Evolutionary conservation across 306 rosid species (phyloP).

Genomic region (Comarum palustre): DNA sequence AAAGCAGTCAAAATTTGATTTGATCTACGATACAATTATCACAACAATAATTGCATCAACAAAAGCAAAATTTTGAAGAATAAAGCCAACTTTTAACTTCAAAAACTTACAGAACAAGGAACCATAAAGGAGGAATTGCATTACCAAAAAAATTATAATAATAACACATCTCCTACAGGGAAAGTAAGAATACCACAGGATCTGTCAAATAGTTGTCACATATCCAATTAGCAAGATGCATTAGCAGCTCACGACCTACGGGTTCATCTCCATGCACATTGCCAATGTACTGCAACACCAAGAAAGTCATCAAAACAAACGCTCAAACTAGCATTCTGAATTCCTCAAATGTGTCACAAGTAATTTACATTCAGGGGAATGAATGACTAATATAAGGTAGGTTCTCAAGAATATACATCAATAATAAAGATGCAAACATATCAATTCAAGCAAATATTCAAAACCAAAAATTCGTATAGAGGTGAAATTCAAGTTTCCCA

Average conservation of each 20-base stretch:
- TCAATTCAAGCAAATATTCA: not conserved
- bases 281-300: slow-evolving; percentile 80
- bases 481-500: not conserved
- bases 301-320: slow-evolving; percentile 27
- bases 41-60: too few relatives aligned
- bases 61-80: not conserved
- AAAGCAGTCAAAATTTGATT: not conserved
- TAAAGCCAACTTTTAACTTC: not conserved
- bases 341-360: slow-evolving; percentile 7
- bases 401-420: slow-evolving; percentile 10
- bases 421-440: not conserved
- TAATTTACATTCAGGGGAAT: slow-evolving; percentile 11
- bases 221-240: slow-evolving; percentile 83
- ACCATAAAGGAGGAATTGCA: not conserved
- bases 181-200: slow-evolving; percentile 61
- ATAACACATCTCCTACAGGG: not conserved
- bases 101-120: too few relatives aligned
- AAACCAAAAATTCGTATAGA: not conserved
- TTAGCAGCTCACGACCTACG: slow-evolving; percentile 85
- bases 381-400: slow-evolving; percentile 8
- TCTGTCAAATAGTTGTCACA: slow-evolving; percentile 81
- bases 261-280: slow-evolving; percentile 98
- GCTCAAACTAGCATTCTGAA: slow-evolving; percentile 14
- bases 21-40: not conserved
- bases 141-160: not conserved